These are phyloP conservation scores for Candida sakaeoensis DNA, from an alignment of 805 yeast species.

Conservation along the genomic window DNA sequence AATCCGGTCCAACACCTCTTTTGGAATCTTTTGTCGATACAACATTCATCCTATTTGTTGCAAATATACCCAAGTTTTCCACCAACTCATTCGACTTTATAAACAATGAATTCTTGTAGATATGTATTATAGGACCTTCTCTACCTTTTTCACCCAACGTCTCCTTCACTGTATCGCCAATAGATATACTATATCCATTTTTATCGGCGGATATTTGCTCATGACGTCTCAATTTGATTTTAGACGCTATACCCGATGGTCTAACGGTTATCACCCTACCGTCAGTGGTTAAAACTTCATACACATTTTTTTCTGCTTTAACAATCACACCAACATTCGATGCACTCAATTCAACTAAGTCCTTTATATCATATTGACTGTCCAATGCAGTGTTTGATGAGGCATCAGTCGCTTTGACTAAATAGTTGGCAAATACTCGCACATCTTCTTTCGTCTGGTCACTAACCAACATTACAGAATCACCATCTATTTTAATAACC, in stretches of 20 bases:
- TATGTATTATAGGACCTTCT: constrained; percentile 84
- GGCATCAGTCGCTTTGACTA: constrained; percentile 89
- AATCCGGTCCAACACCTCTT: constrained; percentile 55
- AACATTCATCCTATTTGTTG: constrained; percentile 68
- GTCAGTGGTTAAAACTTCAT: constrained; percentile 75
- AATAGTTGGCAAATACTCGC: constrained; percentile 87
- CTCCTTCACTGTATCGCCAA: constrained; percentile 93
- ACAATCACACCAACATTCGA: constrained; percentile 85
- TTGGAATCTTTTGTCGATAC: constrained; percentile 80
- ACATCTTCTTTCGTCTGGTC: constrained; percentile 87
- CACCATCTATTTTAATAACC: constrained; percentile 76
- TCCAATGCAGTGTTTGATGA: constrained; percentile 53
- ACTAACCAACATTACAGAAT: constrained; percentile 83
- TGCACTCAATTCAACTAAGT: constrained; percentile 82
- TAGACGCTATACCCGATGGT: constrained; percentile 80
- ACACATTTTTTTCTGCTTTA: constrained; percentile 83
- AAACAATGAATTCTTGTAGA: constrained; percentile 76
- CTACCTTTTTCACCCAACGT: constrained; percentile 60
- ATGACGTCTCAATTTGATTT: constrained; percentile 58
- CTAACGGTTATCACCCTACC: constrained; percentile 70
- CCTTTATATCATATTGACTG: constrained; percentile 82
- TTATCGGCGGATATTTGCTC: constrained; percentile 84
- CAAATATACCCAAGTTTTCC: constrained; percentile 91
- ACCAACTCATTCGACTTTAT: constrained; percentile 72
- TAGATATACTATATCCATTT: constrained; percentile 76